These are phyloP conservation scores for Nemania serpens DNA, from an alignment of 2,329 filamentous ascomycete species.

Conservation along the genomic window DNA sequence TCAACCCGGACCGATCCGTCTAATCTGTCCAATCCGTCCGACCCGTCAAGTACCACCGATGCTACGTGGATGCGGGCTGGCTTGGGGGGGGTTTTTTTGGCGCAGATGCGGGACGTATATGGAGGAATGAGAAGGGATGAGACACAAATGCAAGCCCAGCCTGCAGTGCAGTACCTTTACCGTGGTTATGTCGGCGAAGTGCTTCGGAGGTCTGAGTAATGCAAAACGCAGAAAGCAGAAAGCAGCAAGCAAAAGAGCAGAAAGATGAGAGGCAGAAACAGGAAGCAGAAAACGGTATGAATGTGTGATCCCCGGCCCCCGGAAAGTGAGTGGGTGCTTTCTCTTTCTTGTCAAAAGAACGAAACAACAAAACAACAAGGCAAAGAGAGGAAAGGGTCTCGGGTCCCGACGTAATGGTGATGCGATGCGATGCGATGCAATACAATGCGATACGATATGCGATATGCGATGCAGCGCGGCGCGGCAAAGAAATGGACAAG, in stretches of 20 bases:
- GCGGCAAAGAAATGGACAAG: neutral
- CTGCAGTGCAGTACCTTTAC: neutral
- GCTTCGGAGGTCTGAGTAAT: neutral
- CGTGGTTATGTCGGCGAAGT: no score
- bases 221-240: neutral
- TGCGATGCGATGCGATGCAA: conserved; percentile 5
- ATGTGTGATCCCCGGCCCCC: no score
- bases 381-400: no score
- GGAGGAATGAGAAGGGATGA: neutral
- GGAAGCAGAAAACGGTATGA: no score
- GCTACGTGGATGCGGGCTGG: conserved; percentile 6
- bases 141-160: conserved; percentile 23
- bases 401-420: neutral
- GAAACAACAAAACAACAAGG: no score
- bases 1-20: conserved; percentile 2
- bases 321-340: no score
- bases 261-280: no score
- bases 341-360: no score
- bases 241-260: no score
- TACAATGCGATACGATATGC: conserved; percentile 2
- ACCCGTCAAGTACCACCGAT: conserved; percentile 6
- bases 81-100: neutral
- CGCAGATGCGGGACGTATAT: conserved; percentile 13
- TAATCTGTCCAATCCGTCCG: neutral
- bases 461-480: neutral